Percentiles rank a stretch among this genome's conserved stretches.
phyloP scores from a whole-genome alignment of 225 moss, liverwort and hornwort genomes.

The Asterella californica region DNA sequence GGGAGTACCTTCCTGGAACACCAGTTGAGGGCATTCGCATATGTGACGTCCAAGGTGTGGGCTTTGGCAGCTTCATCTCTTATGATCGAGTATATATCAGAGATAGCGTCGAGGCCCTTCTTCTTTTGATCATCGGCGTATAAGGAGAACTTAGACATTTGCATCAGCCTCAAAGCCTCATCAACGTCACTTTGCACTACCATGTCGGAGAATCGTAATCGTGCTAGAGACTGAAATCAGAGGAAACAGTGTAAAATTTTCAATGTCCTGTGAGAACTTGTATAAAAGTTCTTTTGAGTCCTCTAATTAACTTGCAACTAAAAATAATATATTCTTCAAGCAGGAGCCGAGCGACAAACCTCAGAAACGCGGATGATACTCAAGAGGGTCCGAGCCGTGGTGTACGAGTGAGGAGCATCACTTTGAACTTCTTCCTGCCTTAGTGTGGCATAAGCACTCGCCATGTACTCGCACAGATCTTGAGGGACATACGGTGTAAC shows the following conservation, averaged over 20 bases:
- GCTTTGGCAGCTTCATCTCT: constrained; percentile 85
- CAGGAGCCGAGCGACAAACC: constrained; percentile 34
- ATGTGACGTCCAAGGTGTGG: constrained; percentile 67
- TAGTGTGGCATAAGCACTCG: constrained; percentile 81
- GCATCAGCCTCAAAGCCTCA: constrained; percentile 91
- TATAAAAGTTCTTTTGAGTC: neutral
- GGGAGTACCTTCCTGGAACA: constrained; percentile 68
- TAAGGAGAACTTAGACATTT: constrained; percentile 96
- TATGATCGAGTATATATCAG: constrained; percentile 93
- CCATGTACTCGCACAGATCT: constrained; percentile 90
- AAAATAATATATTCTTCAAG: too few relatives aligned
- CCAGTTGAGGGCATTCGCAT: constrained; percentile 82
- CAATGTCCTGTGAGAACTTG: neutral
- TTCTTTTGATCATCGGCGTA: constrained; percentile 91
- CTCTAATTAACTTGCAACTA: neutral
- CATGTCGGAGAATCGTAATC: constrained; percentile 67
- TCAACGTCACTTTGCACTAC: constrained; percentile 91
- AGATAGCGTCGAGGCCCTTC: constrained; percentile 84
- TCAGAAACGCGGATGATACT: constrained; percentile 93
- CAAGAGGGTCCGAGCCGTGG: constrained; percentile 85
- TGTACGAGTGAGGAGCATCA: constrained; percentile 95
- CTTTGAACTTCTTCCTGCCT: constrained; percentile 92
- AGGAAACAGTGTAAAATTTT: neutral
- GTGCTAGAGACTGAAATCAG: constrained; percentile 65
- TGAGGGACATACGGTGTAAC: constrained; percentile 69